Base-by-base conservation (phyloP, 1,139 yeast genomes). In the Groenewaldozyma auringiensis region DNA sequence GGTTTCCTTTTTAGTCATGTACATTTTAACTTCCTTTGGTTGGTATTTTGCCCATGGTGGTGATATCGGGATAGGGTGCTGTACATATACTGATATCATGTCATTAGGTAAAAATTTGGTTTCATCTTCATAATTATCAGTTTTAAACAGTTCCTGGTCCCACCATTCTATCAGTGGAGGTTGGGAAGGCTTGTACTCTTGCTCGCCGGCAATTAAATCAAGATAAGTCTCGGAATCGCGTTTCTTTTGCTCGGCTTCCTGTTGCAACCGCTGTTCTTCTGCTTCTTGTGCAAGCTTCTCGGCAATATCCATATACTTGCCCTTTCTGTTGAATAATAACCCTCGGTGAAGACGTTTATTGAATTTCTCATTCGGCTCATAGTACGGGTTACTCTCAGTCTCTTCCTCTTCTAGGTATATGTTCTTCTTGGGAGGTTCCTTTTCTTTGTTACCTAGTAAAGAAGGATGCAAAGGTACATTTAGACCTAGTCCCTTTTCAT, bases 141-240 rank as follows among this genome's bases (percentile, higher is more conserved):
- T 71, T 37, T 62, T 62, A 20, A 62, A 40, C 2, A 69, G 72
- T 8, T 76, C 78, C 47, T 67, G 63, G 62, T 86, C 95, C 95
- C 95, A 86, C 95, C 95, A 85, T 61, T 85, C 95, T 2, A 78
- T 66, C 11, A 51, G 52, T 0, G 92, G 92, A 0, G 88, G 88
- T 20, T 47, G 58, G 1, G 58, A 63, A 0, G 69, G 67, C 46
- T 65, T 63, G 58, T 72, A 83, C 8, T 62, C 55, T 2, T 74
- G 72, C 54, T 83, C 94, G 1, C 78, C 81, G 0, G 73, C 51
- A 2, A 59, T 56, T 18, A 66, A 63, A 50, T 79, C 74, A 0
- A 84, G 72, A 2, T 71, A 60, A 2, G 78, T 58, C 0, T 83
- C 83, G 1, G 58, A 58, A 17, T 51, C 46, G 38, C 52, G 52